These are phyloP conservation scores for Hypoxylon sp. DNA, from an alignment of 2,329 filamentous ascomycete genomes.

Conservation along the genomic window DNA sequence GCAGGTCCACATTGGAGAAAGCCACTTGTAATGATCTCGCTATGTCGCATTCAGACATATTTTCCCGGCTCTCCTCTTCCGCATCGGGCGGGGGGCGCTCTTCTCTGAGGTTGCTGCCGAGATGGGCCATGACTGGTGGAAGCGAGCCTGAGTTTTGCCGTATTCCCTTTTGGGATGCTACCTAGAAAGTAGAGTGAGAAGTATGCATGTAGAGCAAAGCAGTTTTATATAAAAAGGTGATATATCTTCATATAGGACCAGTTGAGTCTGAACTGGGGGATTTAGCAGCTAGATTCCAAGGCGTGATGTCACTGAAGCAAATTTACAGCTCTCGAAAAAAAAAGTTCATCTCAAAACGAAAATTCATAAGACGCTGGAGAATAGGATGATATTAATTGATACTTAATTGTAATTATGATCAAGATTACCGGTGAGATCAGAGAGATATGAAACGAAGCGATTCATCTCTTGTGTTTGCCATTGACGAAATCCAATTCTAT, in stretches of 20 bases:
- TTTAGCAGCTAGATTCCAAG: neutral
- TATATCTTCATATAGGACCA: neutral
- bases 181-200: neutral
- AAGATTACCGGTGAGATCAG: neutral
- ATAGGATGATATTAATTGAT: neutral
- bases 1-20: slow-evolving; percentile 11
- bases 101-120: slow-evolving; percentile 26
- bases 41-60: slow-evolving; percentile 29
- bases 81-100: slow-evolving; percentile 30
- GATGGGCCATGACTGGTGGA: slow-evolving; percentile 33
- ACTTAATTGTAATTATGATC: neutral
- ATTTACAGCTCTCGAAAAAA: neutral
- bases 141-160: slow-evolving; percentile 36
- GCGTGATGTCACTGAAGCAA: neutral
- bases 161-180: slow-evolving; percentile 38
- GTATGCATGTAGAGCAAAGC: neutral
- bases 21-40: slow-evolving; percentile 4
- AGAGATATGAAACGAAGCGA: neutral
- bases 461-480: neutral
- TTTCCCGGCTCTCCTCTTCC: slow-evolving; percentile 21
- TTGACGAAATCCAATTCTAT: neutral
- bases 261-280: neutral
- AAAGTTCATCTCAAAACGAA: neutral
- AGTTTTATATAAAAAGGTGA: neutral
- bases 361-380: neutral